Percentiles rank a stretch among this genome's conserved stretches.
Evolutionary conservation across 225 moss, liverwort and hornwort species (phyloP).

Genomic region (Pleurozium schreberi): DNA sequence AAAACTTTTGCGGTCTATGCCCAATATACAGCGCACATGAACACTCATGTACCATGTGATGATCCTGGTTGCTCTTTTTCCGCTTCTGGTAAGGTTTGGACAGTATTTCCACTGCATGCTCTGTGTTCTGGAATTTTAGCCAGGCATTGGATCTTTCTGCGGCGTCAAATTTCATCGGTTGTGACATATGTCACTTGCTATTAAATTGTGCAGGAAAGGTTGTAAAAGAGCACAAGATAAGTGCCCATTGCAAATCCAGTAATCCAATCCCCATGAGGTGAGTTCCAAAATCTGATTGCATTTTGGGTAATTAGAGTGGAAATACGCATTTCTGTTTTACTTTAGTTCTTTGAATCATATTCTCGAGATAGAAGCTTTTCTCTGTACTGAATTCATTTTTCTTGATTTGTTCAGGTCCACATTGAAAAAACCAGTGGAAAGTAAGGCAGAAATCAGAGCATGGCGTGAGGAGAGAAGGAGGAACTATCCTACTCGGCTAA

Average conservation of each 20-base stretch:
- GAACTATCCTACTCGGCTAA: slow-evolving; percentile 69
- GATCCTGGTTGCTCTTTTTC: slow-evolving; percentile 44
- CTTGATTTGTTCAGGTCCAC: slow-evolving; percentile 2
- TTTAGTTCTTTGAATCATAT: not conserved
- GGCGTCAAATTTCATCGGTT: not conserved
- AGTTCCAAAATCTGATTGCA: not conserved
- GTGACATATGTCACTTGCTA: not conserved
- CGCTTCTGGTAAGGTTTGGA: slow-evolving; percentile 36
- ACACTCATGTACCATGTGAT: slow-evolving; percentile 40
- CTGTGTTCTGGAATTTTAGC: not conserved
- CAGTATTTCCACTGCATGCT: not conserved
- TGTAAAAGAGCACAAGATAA: slow-evolving; percentile 86
- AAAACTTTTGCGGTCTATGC: slow-evolving; percentile 30
- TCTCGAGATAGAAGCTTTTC: not conserved
- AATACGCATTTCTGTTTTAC: not conserved
- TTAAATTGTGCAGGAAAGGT: slow-evolving; percentile 67
- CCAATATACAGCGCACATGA: slow-evolving; percentile 39
- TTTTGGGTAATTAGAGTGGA: not conserved
- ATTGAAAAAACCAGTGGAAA: slow-evolving; percentile 31
- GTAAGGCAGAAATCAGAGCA: slow-evolving; percentile 49
- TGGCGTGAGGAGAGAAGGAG: slow-evolving; percentile 90
- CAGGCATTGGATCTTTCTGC: not conserved
- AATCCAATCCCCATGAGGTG: slow-evolving; percentile 9
- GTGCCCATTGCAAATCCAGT: slow-evolving; percentile 43
- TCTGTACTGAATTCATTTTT: not conserved